phyloP scores from a whole-genome alignment of 305 asterid genomes.

The Fraxinus baroniana region DNA sequence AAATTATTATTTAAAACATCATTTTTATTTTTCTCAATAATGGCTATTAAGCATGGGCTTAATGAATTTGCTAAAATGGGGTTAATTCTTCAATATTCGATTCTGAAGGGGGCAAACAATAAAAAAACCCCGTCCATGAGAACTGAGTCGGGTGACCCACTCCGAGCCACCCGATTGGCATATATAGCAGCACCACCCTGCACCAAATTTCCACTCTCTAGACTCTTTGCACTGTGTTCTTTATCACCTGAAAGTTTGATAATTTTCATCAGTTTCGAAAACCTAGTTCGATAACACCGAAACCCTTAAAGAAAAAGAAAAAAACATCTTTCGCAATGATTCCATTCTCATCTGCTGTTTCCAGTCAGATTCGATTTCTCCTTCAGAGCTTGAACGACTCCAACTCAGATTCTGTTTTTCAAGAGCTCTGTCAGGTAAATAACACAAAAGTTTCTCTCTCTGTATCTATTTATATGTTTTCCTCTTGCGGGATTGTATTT shows the following conservation, averaged over 20 bases:
- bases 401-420: constrained; percentile 68
- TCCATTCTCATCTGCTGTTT: constrained; percentile 53
- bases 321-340: constrained; percentile 38
- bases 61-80: background rate
- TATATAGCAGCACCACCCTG: background rate
- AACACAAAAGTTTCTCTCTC: background rate
- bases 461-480: background rate
- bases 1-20: too few species aligned
- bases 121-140: background rate
- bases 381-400: constrained; percentile 71
- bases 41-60: too few species aligned
- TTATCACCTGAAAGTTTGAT: background rate
- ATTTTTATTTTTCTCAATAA: too few species aligned
- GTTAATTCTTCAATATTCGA: background rate
- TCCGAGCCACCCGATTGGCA: background rate
- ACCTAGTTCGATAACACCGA: background rate
- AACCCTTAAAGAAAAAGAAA: background rate
- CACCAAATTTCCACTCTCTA: background rate
- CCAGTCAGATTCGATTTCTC: constrained; percentile 72
- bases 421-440: constrained; percentile 71
- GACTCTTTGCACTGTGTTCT: background rate
- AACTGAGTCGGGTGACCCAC: background rate
- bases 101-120: background rate
- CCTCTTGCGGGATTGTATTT: background rate
- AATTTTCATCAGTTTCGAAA: background rate